Evolutionary conservation across 306 rosid species (phyloP).

Genomic region (Ceratonia siliqua): DNA sequence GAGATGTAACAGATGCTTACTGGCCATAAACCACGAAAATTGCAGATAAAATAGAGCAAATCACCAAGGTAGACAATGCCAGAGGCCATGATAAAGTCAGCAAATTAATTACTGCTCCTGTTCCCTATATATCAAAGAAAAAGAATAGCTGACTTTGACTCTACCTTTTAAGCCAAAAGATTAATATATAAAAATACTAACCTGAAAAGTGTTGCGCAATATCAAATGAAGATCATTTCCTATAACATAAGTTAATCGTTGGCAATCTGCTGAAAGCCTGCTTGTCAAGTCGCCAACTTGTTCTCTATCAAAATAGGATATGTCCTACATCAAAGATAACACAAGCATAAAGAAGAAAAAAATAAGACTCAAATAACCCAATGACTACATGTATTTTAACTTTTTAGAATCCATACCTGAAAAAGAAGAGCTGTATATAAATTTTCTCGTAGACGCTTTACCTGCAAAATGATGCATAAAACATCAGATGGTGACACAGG

Average conservation of each 20-base stretch:
- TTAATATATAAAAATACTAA: conserved; percentile 32
- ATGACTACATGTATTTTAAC: conserved; percentile 3
- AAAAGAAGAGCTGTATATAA: conserved; percentile 55
- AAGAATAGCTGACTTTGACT: conserved; percentile 20
- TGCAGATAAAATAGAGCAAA: conserved; percentile 59
- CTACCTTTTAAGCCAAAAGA: conserved; percentile 21
- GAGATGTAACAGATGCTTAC: conserved; percentile 49
- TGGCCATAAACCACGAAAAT: conserved; percentile 63
- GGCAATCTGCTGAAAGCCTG: conserved; percentile 84
- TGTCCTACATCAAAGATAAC: conserved; percentile 54
- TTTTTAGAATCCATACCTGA: conserved; percentile 55
- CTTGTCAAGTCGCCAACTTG: conserved; percentile 80
- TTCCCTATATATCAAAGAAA: conserved; percentile 60
- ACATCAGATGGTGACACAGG: conserved; percentile 28
- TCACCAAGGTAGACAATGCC: conserved; percentile 69
- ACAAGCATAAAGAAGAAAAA: conserved; percentile 20
- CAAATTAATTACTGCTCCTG: conserved; percentile 72
- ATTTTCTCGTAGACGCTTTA: conserved; percentile 59
- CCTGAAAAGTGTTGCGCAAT: conserved; percentile 67
- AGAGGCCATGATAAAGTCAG: conserved; percentile 81
- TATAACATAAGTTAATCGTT: conserved; percentile 60
- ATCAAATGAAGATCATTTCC: conserved; percentile 68
- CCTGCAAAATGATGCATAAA: conserved; percentile 50
- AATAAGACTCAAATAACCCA: neutral
- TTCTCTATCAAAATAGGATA: conserved; percentile 72